phyloP scores from a whole-genome alignment of 1,284 basidiomycete genomes.

The Pseudozyma tsukubaensis region DNA sequence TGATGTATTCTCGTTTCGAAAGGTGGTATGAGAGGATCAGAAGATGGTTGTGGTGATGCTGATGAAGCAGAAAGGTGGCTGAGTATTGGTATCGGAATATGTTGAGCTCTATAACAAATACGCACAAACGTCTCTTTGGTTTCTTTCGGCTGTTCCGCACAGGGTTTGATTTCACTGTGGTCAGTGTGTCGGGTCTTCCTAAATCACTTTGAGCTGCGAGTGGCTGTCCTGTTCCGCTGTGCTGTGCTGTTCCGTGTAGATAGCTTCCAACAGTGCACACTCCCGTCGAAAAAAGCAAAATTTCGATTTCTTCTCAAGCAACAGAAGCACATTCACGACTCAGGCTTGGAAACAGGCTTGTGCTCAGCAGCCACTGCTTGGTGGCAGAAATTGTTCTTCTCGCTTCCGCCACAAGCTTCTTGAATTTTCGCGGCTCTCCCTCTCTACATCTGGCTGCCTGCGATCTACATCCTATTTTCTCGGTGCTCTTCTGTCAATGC shows the following conservation, averaged over 20 bases:
- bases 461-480: neutral
- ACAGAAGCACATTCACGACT: conserved; percentile 1
- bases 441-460: neutral
- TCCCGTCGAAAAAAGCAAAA: neutral
- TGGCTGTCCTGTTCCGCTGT: neutral
- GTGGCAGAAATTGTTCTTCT: conserved; percentile 30
- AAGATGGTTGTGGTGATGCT: conserved; percentile 5
- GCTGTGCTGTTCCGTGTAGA: conserved; percentile 4
- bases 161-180: no score
- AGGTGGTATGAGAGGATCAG: neutral
- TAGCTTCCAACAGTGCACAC: neutral
- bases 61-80: neutral
- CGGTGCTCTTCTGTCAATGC: neutral
- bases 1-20: conserved; percentile 16
- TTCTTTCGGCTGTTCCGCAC: no score
- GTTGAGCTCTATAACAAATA: neutral
- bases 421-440: conserved; percentile 35
- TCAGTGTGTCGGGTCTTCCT: no score
- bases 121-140: no score
- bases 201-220: no score
- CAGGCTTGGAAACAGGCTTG: neutral
- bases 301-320: conserved; percentile 39
- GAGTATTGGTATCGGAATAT: neutral
- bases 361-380: conserved; percentile 1
- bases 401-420: conserved; percentile 42